Evolutionary conservation across 257 asterid species (phyloP).

Genomic region (Scutellaria baicalensis): DNA sequence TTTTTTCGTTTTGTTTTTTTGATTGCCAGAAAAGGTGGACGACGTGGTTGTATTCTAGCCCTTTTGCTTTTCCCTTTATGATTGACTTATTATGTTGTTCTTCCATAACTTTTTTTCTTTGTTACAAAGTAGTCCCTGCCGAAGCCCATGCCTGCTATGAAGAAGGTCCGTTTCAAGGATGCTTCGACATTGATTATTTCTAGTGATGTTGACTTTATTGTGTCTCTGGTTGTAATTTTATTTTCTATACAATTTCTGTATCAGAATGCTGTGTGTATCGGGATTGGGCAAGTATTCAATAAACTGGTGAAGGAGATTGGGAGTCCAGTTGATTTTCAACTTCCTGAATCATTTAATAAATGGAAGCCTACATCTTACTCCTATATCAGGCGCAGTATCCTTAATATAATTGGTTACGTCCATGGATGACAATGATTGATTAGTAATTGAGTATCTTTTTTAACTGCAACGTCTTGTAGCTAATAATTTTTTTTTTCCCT

Average conservation of each 20-base stretch:
- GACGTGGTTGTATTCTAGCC: background rate
- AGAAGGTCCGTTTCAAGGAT: conserved; percentile 35
- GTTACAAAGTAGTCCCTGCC: conserved; percentile 13
- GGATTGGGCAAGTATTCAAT: conserved; percentile 55
- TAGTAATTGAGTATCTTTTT: background rate
- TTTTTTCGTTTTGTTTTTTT: background rate
- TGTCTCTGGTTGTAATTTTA: conserved; percentile 1
- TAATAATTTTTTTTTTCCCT: background rate
- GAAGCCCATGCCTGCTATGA: conserved; percentile 59
- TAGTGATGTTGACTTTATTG: background rate
- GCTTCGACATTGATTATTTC: background rate
- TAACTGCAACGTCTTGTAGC: background rate
- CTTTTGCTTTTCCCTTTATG: background rate
- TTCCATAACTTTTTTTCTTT: conserved; percentile 17
- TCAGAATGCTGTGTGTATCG: conserved; percentile 39
- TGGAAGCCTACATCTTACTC: conserved; percentile 63
- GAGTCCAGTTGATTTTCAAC: conserved; percentile 77
- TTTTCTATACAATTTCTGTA: conserved; percentile 4
- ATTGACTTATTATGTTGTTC: conserved; percentile 8
- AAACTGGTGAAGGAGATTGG: conserved; percentile 60
- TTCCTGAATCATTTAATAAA: conserved; percentile 67
- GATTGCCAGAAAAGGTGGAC: background rate
- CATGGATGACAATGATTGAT: background rate
- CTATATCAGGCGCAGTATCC: conserved; percentile 91
- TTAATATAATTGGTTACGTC: background rate